Evolutionary conservation across 1,284 basidiomycete genomes (phyloP), one percentile per base, ranked within the genome.

Genomic region (Volvariella volvacea): DNA sequence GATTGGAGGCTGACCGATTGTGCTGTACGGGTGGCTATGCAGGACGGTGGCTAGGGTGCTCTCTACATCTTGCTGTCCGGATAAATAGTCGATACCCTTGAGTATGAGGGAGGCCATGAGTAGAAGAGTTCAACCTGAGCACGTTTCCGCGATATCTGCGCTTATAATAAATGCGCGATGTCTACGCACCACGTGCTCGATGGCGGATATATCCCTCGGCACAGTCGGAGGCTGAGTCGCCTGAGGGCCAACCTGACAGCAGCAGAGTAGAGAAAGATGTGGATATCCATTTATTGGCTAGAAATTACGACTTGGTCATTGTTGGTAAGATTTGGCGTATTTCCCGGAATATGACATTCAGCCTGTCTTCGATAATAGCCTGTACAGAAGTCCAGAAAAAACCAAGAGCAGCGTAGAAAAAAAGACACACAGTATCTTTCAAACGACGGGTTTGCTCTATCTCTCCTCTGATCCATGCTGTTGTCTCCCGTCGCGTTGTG

Each of bases 391-490:
- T 36, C 10, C 19, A 31, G 12, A 50, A 20, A 22, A 7, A 42
- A 3, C 21, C 36, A 17, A 33, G 22, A 39, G 39, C 15, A 40
- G 45, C 33, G 15, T 15, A 12, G 14, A 22, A 43, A 17, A 21
- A 36, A 22, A 16, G 41, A 54, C 64, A 37, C 44, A 88, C 87
- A 50, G 68, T 58, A 57, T 88, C 79, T 7, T 67, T 60, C 22
- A 85, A 55, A 55, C 78, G 56, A 44, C 62, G 71, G 53, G 78
- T 80, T 46, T 77, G 67, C 55, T 87, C 81, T 51, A 89, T 78
- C 61, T 88, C 86, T 40, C 62, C 54, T 19, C 87, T 78, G 57
- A 89, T 75, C 84, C 86, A 89, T 16, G 57, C 56, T 7, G 86
- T 62, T 0, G 85, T 86, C 55, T 88, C 85, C 49, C 63, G 61